Base-by-base conservation (phyloP, 2,329 filamentous ascomycete genomes). In the Trichoderma koningii region DNA sequence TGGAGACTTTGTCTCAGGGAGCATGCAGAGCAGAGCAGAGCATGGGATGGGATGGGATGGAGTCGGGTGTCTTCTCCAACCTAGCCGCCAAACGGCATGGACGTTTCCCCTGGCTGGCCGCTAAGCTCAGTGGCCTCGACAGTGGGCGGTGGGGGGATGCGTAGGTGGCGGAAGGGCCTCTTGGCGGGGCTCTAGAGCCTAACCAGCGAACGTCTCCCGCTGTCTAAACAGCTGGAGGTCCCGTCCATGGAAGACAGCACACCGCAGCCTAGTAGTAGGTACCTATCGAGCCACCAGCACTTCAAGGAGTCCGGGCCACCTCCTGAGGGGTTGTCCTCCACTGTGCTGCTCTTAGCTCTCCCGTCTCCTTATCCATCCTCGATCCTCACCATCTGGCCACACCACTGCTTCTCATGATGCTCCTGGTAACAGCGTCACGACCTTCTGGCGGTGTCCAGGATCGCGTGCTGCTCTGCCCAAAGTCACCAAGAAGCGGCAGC, bases 1-100 rank as follows among this genome's bases (percentile, higher is more conserved):
- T 59, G 47, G 55, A 64, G 55, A 56, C 52, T 64, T 64, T 64
- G 62, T 64, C 62, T 64, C 61, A 64, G 62, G 62, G 60, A 63
- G 60, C 51, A 59, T 55, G 44, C 44, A 50, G 28, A 53, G 52
- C 52, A 55, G 17, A 45, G 17, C n/a, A 45, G n/a, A 15, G 45
- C 45, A 23, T 21, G 26, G 45, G 21, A 23, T 48, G 45, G 45
- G 34, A 10, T 50, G 45, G 48, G 48, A 63, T 53, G 59, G 59
- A 44, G 57, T 50, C 47, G 30, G 41, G 42, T 7, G 30, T 38
- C 52, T 34, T 19, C 28, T 30, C 44, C 34, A 53, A 23, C 21
- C 21, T 23, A 30, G 62, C 53, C 62, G 55, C 55, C 62, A 64
- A 64, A 64, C 52, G 55, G 62, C 53, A 59, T 4, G 28, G 28